These are phyloP conservation scores for Psilocybe mexicana DNA, from an alignment of 1,284 basidiomycete species.

Conservation along the genomic window DNA sequence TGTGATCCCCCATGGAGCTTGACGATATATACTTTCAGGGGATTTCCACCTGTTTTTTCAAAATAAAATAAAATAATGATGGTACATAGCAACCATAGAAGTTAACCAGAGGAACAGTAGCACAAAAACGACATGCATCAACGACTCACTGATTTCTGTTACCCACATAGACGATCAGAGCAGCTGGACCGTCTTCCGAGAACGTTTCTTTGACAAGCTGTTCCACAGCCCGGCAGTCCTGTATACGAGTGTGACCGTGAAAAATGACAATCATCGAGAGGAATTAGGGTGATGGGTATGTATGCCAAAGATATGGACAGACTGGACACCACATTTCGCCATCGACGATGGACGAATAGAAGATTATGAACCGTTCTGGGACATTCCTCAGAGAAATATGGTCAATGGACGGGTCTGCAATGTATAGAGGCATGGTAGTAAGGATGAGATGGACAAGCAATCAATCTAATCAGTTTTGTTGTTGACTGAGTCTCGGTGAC, in stretches of 20 bases:
- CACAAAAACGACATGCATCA: background rate
- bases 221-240: constrained; percentile 80
- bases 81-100: background rate
- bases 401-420: constrained; percentile 37
- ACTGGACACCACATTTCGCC: constrained; percentile 71
- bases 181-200: constrained; percentile 54
- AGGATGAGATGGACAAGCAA: background rate
- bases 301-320: constrained; percentile 24
- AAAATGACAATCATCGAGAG: background rate
- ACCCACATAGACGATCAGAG: constrained; percentile 75
- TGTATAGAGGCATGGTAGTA: constrained; percentile 38
- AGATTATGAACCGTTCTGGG: constrained; percentile 57
- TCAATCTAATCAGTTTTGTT: background rate
- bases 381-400: constrained; percentile 38
- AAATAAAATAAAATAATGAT: background rate
- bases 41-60: constrained; percentile 61
- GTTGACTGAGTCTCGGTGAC: constrained; percentile 7
- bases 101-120: background rate
- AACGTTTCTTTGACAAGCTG: constrained; percentile 59
- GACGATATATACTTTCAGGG: constrained; percentile 61
- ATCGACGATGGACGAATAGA: constrained; percentile 63
- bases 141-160: constrained; percentile 60
- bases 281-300: background rate
- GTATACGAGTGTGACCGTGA: background rate
- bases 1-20: constrained; percentile 63